Evolutionary conservation across 2,329 filamentous ascomycete genomes (phyloP).

Genomic region (Clonostachys solani): DNA sequence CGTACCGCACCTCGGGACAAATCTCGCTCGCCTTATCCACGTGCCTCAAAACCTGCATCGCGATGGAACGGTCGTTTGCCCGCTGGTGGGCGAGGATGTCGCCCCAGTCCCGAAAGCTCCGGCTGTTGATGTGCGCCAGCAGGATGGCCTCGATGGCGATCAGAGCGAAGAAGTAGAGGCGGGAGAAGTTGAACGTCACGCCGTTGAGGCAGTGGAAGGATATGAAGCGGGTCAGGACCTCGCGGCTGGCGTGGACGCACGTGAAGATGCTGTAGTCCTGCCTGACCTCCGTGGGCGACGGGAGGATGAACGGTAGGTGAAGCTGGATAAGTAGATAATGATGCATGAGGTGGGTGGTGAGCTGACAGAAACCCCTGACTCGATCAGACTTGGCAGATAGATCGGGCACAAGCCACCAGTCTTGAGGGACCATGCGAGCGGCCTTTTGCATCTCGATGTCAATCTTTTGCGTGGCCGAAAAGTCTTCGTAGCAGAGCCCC

Average conservation of each 20-base stretch:
- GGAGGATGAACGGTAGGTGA: constrained; percentile 47
- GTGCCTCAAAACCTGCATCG: not conserved
- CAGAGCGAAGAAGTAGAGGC: constrained; percentile 41
- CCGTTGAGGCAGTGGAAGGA: constrained; percentile 32
- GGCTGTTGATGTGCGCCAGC: constrained; percentile 15
- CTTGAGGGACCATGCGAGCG: not conserved
- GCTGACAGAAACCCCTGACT: constrained; percentile 8
- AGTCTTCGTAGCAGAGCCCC: no score
- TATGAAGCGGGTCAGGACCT: constrained; percentile 38
- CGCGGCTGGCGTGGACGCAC: constrained; percentile 38
- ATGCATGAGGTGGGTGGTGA: constrained; percentile 40
- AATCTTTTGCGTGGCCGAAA: no score
- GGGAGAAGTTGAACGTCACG: constrained; percentile 31
- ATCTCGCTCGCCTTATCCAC: constrained; percentile 6
- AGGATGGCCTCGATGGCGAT: constrained; percentile 41
- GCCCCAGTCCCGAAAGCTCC: not conserved
- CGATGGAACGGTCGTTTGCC: not conserved
- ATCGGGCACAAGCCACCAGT: constrained; percentile 38
- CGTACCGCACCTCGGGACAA: no score
- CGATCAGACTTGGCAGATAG: constrained; percentile 1
- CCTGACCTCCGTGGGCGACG: constrained; percentile 21
- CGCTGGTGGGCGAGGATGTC: not conserved
- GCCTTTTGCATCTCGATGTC: no score
- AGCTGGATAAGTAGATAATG: constrained; percentile 40
- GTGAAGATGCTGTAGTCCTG: constrained; percentile 36